A percentile compares a stretch with the other conserved stretches of the same genome.
phyloP scores from a whole-genome alignment of 345 rosid genomes.

The Gossypium raimondii region DNA sequence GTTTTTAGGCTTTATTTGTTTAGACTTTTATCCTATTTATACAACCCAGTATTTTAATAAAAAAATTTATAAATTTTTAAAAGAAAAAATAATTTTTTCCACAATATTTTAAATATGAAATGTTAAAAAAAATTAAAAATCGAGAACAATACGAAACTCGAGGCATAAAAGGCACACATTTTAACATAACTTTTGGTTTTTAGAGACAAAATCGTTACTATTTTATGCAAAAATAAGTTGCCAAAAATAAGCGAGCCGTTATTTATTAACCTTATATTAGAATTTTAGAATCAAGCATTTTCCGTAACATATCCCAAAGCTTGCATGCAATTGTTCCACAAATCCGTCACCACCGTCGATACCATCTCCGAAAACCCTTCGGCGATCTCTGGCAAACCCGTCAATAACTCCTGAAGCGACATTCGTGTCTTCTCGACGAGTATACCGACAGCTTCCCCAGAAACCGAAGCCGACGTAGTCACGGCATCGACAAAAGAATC shows the following conservation, averaged over 20 bases:
- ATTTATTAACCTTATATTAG: not conserved
- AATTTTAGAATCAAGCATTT: slow-evolving; percentile 23
- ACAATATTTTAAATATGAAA: too few relatives aligned
- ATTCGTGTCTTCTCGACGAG: slow-evolving; percentile 28
- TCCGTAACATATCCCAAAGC: slow-evolving; percentile 33
- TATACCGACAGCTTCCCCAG: slow-evolving; percentile 21
- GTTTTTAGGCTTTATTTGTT: too few relatives aligned
- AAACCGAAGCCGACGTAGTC: slow-evolving; percentile 17
- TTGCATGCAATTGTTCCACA: slow-evolving; percentile 32
- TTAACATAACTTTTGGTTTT: too few relatives aligned
- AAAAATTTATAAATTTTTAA: too few relatives aligned
- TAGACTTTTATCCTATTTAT: too few relatives aligned
- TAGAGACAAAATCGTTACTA: not conserved
- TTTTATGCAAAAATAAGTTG: not conserved
- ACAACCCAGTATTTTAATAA: too few relatives aligned
- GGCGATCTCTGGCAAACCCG: slow-evolving; percentile 31
- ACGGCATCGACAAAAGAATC: slow-evolving; percentile 25
- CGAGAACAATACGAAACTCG: too few relatives aligned
- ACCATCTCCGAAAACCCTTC: slow-evolving; percentile 32
- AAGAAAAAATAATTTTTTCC: too few relatives aligned
- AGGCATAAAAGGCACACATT: too few relatives aligned
- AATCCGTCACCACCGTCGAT: slow-evolving; percentile 21
- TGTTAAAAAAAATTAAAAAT: too few relatives aligned
- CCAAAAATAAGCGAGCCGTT: not conserved
- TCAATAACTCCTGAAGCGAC: slow-evolving; percentile 29